phyloP scores from a whole-genome alignment of 2,329 filamentous ascomycete species.

The Emergomyces orientalis region DNA sequence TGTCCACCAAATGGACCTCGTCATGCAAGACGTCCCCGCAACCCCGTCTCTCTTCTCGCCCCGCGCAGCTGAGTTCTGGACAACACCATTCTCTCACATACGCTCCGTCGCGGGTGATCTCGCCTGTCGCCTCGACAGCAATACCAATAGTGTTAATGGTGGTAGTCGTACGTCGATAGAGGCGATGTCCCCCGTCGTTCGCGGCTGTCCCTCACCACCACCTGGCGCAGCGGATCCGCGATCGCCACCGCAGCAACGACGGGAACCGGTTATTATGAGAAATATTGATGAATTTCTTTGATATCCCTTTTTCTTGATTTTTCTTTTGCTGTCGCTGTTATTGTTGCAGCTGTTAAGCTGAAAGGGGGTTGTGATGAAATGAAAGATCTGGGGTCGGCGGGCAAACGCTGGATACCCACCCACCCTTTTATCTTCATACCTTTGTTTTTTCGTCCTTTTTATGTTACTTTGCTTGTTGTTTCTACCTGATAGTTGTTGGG shows the following conservation, averaged over 20 bases:
- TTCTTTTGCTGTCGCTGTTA: neutral
- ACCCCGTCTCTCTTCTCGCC: constrained; percentile 37
- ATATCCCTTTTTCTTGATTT: constrained; percentile 13
- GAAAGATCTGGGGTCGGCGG: neutral
- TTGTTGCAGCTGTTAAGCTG: neutral
- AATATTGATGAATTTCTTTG: constrained; percentile 39
- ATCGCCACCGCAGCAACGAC: constrained; percentile 31
- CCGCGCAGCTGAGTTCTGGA: constrained; percentile 35
- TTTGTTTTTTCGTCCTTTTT: constrained; percentile 2
- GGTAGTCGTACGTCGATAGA: constrained; percentile 17
- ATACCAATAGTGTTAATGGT: neutral
- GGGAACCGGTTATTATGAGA: constrained; percentile 36
- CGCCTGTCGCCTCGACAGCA: constrained; percentile 10
- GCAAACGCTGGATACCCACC: constrained; percentile 33
- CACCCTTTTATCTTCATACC: constrained; percentile 17
- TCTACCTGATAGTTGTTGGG: neutral
- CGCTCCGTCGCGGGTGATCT: constrained; percentile 29
- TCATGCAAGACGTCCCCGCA: constrained; percentile 31
- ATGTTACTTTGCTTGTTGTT: neutral
- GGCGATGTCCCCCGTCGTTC: neutral
- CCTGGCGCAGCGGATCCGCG: constrained; percentile 27
- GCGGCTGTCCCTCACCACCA: constrained; percentile 1
- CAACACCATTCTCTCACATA: constrained; percentile 26
- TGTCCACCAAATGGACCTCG: constrained; percentile 26
- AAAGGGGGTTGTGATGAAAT: neutral